Evolutionary conservation across 1,284 basidiomycete genomes (phyloP).

Genomic region (Thecaphora frezii): DNA sequence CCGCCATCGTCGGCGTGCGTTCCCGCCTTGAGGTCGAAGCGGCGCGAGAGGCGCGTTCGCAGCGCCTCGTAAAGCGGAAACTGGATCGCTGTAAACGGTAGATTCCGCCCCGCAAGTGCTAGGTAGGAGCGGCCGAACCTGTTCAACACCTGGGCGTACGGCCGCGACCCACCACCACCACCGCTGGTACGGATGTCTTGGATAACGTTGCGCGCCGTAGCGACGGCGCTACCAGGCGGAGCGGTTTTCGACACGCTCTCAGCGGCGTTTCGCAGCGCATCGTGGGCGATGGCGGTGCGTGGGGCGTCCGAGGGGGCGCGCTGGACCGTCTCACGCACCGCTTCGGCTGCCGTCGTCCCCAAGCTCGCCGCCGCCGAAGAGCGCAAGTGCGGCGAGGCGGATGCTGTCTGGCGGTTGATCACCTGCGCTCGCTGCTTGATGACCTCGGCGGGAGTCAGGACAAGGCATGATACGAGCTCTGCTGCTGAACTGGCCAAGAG

Average conservation of each 20-base stretch:
- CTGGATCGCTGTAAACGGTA: slow-evolving; percentile 53
- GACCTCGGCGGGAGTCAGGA: slow-evolving; percentile 49
- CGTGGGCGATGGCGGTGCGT: slow-evolving; percentile 11
- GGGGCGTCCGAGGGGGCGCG: slow-evolving; percentile 7
- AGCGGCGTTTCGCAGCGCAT: slow-evolving; percentile 16
- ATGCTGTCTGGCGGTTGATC: slow-evolving; percentile 27
- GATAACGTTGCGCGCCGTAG: slow-evolving; percentile 21
- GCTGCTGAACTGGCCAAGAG: slow-evolving; percentile 38
- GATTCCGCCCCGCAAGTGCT: slow-evolving; percentile 45
- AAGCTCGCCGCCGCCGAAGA: slow-evolving; percentile 7
- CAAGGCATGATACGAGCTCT: slow-evolving; percentile 44
- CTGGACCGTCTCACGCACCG: slow-evolving; percentile 17
- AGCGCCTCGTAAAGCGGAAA: slow-evolving; percentile 52
- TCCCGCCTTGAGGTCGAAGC: slow-evolving; percentile 31
- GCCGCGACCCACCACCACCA: not conserved
- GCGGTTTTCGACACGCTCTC: slow-evolving; percentile 22
- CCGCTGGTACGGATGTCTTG: not conserved
- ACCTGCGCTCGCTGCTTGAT: slow-evolving; percentile 52
- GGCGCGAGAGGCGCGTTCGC: slow-evolving; percentile 17
- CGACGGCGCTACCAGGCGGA: slow-evolving; percentile 26
- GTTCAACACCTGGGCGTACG: not conserved
- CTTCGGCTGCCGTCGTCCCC: slow-evolving; percentile 6
- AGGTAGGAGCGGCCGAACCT: slow-evolving; percentile 37
- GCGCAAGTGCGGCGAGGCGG: not conserved
- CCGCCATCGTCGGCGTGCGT: slow-evolving; percentile 30